Base-by-base conservation (phyloP, 768 basidiomycete species). In the Boletus insuetus region DNA sequence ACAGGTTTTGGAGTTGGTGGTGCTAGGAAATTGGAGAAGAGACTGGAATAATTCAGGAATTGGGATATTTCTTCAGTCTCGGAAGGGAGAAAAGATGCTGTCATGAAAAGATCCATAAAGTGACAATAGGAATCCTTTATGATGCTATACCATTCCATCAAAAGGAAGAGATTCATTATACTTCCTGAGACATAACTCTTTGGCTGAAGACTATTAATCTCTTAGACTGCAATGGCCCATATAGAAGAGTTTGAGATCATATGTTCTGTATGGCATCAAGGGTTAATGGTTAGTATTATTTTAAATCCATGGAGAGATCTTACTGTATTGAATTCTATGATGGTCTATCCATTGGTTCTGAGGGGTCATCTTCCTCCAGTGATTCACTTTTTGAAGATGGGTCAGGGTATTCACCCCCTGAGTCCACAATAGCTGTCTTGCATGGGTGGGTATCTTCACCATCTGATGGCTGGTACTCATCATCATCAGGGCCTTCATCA, bases 81-180 rank as follows among this genome's bases (percentile, higher is more conserved):
- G 0, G 41, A 46, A 19, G 6, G 1, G 3, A 3, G 3, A 10
- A 0, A 10, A 9, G 46, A 53, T 22, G 55, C 14, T 0, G 46
- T 39, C 35, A 44, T 48, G 13, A 56, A 56, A 9, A 53, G 55
- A 26, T 53, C 41, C 8, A 56, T 6, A 38, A 56, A 53, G 35
- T 48, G 29, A 31, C 55, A 53, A 13, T 6, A 13, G 3, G 26
- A 10, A 13, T 55, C 14, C 5, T 38, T 20, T n/a, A 32, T 24
- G 8, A 1, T 31, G 1, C 2, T 48, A 8, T 53, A 44, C 4
- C 4, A 10, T 39, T 53, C 41, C 0, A 3, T 52, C 51, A 56
- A 17, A 32, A 56, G 51, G 5, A 53, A 56, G 0, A 56, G 50
- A 11, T 56, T 56, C 3, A 56, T 53, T 2, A 56, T 48, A 37